Conservation (phyloP, 345 rosid species). For the Mallotus nudiflorus region DNA sequence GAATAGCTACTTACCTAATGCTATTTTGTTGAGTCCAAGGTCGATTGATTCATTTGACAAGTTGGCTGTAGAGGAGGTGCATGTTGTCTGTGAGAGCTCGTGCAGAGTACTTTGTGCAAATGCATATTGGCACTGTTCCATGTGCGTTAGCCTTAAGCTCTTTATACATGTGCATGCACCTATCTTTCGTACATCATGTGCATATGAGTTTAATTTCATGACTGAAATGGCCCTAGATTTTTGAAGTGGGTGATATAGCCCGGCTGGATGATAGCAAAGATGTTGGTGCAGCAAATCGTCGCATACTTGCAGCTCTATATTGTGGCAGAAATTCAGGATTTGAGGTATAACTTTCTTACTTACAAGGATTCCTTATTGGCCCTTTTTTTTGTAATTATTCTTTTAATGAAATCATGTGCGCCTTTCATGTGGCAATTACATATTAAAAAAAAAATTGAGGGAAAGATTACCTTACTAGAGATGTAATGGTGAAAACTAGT, state of each 20-base stretch:
- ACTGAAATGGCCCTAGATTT: constrained; percentile 52
- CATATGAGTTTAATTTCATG: constrained; percentile 6
- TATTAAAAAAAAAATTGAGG: too few species aligned
- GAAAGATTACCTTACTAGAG: too few species aligned
- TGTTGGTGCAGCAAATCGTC: constrained; percentile 76
- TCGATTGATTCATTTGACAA: neutral
- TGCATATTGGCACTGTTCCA: neutral
- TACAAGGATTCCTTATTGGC: too few species aligned
- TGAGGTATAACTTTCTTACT: constrained; percentile 56
- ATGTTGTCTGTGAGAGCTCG: neutral
- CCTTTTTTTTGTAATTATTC: too few species aligned
- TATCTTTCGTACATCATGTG: neutral
- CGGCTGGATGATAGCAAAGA: constrained; percentile 66
- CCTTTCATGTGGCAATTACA: too few species aligned
- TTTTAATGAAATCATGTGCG: too few species aligned
- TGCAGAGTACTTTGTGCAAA: neutral
- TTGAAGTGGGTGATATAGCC: constrained; percentile 75
- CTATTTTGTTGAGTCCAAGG: neutral
- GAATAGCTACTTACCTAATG: neutral
- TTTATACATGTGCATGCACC: too few species aligned
- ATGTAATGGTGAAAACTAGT: too few species aligned
- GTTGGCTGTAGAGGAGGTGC: neutral
- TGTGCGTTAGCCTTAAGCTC: neutral
- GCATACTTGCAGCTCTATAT: constrained; percentile 69
- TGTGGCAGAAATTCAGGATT: constrained; percentile 95